phyloP scores from a whole-genome alignment of 495 filamentous ascomycete species.

The Penicillium angulare region DNA sequence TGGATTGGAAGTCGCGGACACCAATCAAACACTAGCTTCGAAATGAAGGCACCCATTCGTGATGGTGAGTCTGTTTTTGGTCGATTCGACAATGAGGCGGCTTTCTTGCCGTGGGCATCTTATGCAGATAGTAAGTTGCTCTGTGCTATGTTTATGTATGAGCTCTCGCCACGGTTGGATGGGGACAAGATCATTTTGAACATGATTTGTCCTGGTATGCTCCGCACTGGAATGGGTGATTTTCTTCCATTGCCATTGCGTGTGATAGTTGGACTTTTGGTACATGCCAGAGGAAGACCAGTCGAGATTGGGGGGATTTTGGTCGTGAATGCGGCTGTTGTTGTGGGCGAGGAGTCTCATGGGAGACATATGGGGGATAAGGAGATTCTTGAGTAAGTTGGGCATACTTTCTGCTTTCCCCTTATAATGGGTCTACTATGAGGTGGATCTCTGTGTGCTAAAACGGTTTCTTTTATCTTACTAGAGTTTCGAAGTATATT shows the following conservation, averaged over 20 bases:
- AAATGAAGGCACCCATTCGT: conserved; percentile 9
- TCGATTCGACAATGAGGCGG: conserved; percentile 25
- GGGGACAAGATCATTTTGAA: conserved; percentile 17
- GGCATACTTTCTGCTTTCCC: background rate
- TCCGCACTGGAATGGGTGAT: conserved; percentile 13
- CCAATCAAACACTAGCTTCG: conserved; percentile 8
- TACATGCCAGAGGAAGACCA: background rate
- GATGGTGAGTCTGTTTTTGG: conserved; percentile 18
- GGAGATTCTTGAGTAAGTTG: background rate
- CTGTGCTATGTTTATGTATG: conserved; percentile 28
- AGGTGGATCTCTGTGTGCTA: too few relatives aligned
- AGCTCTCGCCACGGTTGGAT: conserved; percentile 23
- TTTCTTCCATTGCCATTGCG: conserved; percentile 2
- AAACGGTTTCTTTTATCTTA: too few relatives aligned
- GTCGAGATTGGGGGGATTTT: conserved; percentile 4
- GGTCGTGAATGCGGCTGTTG: conserved; percentile 1
- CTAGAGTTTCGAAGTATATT: too few relatives aligned
- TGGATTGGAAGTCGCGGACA: conserved; percentile 34
- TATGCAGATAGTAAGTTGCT: conserved; percentile 34
- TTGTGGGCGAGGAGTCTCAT: conserved; percentile 4
- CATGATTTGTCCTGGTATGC: conserved; percentile 23
- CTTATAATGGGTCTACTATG: too few relatives aligned
- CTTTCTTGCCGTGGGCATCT: conserved; percentile 11
- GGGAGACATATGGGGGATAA: conserved; percentile 5
- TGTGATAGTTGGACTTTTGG: background rate